phyloP scores from a whole-genome alignment of 2,329 filamentous ascomycete species.

The Epichloe brachyelytri region DNA sequence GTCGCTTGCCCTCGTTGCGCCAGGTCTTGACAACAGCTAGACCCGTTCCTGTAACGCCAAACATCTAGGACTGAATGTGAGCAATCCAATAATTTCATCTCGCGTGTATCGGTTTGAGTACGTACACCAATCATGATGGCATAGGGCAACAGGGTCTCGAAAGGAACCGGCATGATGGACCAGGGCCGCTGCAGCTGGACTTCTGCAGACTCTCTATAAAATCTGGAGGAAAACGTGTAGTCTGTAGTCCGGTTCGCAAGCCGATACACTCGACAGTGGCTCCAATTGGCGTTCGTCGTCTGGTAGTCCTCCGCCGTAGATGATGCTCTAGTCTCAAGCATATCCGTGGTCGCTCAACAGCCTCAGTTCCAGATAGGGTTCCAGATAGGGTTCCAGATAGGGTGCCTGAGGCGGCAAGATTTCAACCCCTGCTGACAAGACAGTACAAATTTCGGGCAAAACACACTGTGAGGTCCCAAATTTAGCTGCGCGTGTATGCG shows the following conservation, averaged over 20 bases:
- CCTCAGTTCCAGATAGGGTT: constrained; percentile 1
- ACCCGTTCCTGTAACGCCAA: constrained; percentile 45
- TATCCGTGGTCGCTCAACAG: neutral
- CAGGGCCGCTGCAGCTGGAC: constrained; percentile 21
- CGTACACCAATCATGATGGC: constrained; percentile 50
- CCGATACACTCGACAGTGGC: neutral
- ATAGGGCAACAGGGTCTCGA: constrained; percentile 51
- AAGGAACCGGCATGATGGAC: constrained; percentile 47
- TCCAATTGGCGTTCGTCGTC: constrained; percentile 4
- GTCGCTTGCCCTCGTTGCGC: constrained; percentile 48
- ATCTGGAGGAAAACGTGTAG: neutral
- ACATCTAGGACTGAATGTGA: constrained; percentile 38
- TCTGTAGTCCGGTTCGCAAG: neutral
- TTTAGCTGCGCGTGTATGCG: neutral
- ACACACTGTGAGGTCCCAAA: neutral
- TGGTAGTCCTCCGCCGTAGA: neutral
- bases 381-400: neutral
- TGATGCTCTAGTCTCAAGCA: neutral
- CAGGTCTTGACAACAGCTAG: constrained; percentile 42
- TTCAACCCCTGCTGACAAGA: constrained; percentile 1
- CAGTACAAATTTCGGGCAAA: neutral
- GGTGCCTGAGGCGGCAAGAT: constrained; percentile 13
- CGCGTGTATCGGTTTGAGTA: constrained; percentile 8
- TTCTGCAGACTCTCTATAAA: constrained; percentile 3
- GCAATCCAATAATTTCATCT: neutral